Evolutionary conservation across 106 monocot genomes (phyloP), one percentile per base, ranked within the genome.

Genomic region (Dioscorea alata): DNA sequence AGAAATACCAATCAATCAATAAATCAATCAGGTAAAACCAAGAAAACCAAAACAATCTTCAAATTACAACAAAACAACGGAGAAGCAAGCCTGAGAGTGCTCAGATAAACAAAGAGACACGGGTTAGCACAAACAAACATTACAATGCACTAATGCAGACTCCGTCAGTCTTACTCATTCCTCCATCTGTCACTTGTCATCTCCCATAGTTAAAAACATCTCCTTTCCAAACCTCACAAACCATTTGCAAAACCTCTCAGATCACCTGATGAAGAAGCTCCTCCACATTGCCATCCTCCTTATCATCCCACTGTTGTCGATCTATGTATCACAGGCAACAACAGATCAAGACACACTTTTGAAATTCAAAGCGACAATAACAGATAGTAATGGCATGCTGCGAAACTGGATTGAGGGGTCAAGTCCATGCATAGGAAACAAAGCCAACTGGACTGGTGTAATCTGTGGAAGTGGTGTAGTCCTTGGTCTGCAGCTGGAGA

Each of bases 401-500:
- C 20, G n/a, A 15, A 65, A 21, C 23, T 75, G 74, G 74, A 13
- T 19, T 19, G 12, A 64, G n/a, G 24, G 28, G 22, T 48, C 66
- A 22, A 16, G 13, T 34, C 76, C 82, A 6, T 68, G 80, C 74
- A 62, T 65, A 73, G 50, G 49, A 32, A 75, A 74, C 69, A 35
- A 50, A 22, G 7, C 73, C 28, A 70, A 49, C 28, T 65, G 69
- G 74, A 59, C 34, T 9, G 86, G 86, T 31, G 62, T 86, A 70
- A 58, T 61, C 32, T 86, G 86, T 74, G 56, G 49, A 31, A 32
- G 24, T 22, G 76, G 74, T 15, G 17, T 32, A 6, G 79, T 86
- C 6, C 52, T 49, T n/a, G 78, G 75, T 16, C 49, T 86, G 51
- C 74, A 82, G 59, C 67, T 86, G 12, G 86, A 86, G 76, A 68